Percentiles rank a stretch among this genome's conserved stretches.
Evolutionary conservation across 1,284 basidiomycete species (phyloP).

Genomic region (Ganoderma resinaceum): DNA sequence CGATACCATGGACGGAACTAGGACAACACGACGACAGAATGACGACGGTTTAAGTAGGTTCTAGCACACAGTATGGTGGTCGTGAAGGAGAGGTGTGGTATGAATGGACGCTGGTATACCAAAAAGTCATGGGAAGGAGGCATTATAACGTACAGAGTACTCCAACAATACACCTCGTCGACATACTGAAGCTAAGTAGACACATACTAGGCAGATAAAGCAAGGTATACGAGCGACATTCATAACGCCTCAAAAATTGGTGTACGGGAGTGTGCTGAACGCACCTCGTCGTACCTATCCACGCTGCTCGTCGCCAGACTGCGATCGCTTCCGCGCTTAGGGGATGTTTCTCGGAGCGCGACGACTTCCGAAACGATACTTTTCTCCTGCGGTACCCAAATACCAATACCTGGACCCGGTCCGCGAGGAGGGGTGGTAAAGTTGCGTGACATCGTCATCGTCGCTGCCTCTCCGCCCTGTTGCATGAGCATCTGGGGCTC

Average conservation of each 20-base stretch:
- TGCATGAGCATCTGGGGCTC: conserved; percentile 51
- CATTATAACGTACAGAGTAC: too few species aligned
- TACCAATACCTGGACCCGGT: conserved; percentile 24
- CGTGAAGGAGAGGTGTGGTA: background rate
- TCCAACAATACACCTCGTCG: background rate
- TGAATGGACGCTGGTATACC: background rate
- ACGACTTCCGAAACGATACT: conserved; percentile 28
- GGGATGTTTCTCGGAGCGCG: conserved; percentile 29
- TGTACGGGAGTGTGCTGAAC: conserved; percentile 12
- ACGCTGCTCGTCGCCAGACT: conserved; percentile 13
- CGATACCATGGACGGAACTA: background rate
- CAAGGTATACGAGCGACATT: background rate
- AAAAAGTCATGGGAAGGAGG: background rate
- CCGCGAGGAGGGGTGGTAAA: conserved; percentile 10
- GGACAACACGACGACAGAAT: background rate
- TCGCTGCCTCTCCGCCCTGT: conserved; percentile 59
- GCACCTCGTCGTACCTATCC: conserved; percentile 15
- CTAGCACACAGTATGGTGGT: background rate
- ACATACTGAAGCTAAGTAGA: too few species aligned
- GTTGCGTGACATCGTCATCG: conserved; percentile 43
- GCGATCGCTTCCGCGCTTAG: conserved; percentile 17
- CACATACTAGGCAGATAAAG: background rate
- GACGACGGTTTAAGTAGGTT: background rate
- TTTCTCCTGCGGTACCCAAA: conserved; percentile 32
- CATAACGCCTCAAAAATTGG: conserved; percentile 16